Evolutionary conservation across 139 green algal species (phyloP), one percentile per base, ranked within the genome.

Genomic region (Volvox africanus): DNA sequence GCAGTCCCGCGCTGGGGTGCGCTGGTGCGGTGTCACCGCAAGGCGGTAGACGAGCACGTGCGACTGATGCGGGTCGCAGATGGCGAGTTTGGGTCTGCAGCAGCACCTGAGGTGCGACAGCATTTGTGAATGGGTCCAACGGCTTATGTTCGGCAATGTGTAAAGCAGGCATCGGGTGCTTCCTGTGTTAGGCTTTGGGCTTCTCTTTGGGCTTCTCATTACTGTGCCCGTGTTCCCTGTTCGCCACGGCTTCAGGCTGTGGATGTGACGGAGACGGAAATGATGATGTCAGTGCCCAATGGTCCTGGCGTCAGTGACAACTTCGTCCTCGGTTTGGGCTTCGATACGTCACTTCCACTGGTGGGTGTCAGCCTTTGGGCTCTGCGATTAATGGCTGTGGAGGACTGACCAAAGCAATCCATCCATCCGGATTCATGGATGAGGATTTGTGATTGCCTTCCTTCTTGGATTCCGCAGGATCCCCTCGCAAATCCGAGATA

Each of bases 241-340:
- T 55, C 44, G 44, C 5, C 44, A 55, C 44, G 44, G 55, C 32
- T 61, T 13, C 69, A 89, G 68, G 61, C 61, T 11, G 88, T 94
- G 20, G 88, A 92, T 21, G 78, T 97, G 11, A 94, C 89, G 17
- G 93, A 95, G 26, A 95, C 97, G 67, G 61, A 65, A 17, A 71
- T 95, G 21, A 92, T 93, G 20, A 95, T 97, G 37, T 89, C 92
- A 19, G 92, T 97, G 73, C 95, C 95, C 65, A 94, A 91, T 50
- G 95, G 88, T 2, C 85, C 88, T 20, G 92, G 90, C 16, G 93
- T 95, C 16, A 83, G 37, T 26, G 92, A 94, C 80, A 97, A 97
- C 90, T 96, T 88, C 77, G 95, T 97, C 80, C 80, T 95, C 28
- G 93, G 93, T 0, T 50, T 96, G 84, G 95, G 82, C 18, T n/a